Base-by-base conservation (phyloP, 192 early-diverging fungal species). In the Jimgerdemannia flammicorona region DNA sequence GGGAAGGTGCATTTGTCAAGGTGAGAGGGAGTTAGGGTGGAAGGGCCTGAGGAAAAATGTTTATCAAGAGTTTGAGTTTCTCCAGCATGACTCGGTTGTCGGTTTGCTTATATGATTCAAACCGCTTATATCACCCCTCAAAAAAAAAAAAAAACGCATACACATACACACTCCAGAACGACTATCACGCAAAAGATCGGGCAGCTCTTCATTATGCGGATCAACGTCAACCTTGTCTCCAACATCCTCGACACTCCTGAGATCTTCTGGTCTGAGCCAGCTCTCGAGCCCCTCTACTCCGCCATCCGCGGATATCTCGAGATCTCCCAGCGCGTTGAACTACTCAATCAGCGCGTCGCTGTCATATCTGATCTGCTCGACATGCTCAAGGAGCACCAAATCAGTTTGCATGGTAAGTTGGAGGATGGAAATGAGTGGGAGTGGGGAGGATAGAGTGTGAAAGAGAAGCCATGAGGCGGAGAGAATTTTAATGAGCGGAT, bases 111-210 rank as follows among this genome's bases (percentile, higher is more conserved):
- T n/a, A n/a, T n/a, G n/a, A n/a, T n/a, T n/a, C n/a, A n/a, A n/a
- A n/a, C n/a, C n/a, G n/a, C n/a, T n/a, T n/a, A n/a, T n/a, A n/a
- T n/a, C n/a, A n/a, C n/a, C n/a, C n/a, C n/a, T n/a, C n/a, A 11
- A 9, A 42, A 40, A 4, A n/a, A 49, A 14, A 44, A 4, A 42
- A 0, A 66, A 19, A 9, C 3, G 4, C 43, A 3, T 3, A 19
- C 67, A 18, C 69, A n/a, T 29, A 29, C 29, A 29, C 41, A 11
- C 67, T 40, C 77, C 77, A 93, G 97, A 79, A 95, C 92, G 78
- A 92, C 93, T 4, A 93, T 99, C 76, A 96, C 95, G 43, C 89
- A 93, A 76, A 97, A 97, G 87, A 99, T 99, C 85, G 97, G 95
- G 2, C 93, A 97, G 81, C 84, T 98, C 20, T 98, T 95, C 78